Conservation (phyloP, 495 filamentous ascomycete genomes). For the Emericellopsis terricola region DNA sequence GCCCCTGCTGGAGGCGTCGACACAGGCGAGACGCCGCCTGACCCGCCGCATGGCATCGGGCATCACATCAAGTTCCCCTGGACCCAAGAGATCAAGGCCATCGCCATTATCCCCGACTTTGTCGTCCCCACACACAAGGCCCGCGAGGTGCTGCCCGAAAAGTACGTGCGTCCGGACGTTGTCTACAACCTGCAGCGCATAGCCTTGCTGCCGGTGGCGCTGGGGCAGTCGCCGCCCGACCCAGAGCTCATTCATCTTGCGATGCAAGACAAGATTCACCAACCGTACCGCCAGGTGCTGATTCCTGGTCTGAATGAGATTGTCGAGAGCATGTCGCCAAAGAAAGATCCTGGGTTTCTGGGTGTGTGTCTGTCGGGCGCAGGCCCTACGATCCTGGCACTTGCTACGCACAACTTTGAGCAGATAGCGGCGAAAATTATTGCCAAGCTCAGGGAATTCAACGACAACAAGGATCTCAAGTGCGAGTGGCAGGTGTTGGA, state of each 20-base stretch:
- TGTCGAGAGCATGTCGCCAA: conserved; percentile 67
- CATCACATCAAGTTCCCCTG: conserved; percentile 85
- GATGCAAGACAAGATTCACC: conserved; percentile 96
- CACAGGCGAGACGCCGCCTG: conserved; percentile 63
- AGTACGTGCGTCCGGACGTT: conserved; percentile 62
- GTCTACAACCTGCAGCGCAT: conserved; percentile 90
- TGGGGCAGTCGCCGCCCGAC: conserved; percentile 79
- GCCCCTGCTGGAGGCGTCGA: conserved; percentile 73
- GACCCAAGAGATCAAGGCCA: conserved; percentile 83
- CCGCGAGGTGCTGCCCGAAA: conserved; percentile 57
- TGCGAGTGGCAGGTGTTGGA: conserved; percentile 80
- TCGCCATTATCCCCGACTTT: conserved; percentile 88
- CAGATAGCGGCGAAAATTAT: conserved; percentile 67
- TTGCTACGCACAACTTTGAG: conserved; percentile 76
- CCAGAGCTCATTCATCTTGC: conserved; percentile 83
- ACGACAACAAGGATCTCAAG: conserved; percentile 40
- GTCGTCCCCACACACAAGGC: conserved; percentile 82
- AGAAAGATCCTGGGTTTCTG: conserved; percentile 67
- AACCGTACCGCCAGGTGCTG: conserved; percentile 75
- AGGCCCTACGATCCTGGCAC: conserved; percentile 81
- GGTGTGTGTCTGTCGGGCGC: conserved; percentile 89
- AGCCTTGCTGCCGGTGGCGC: conserved; percentile 66
- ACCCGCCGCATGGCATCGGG: conserved; percentile 79
- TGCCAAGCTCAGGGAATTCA: conserved; percentile 32
- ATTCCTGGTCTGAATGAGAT: conserved; percentile 88